Evolutionary conservation across 1,139 yeast genomes (phyloP), one percentile per base, ranked within the genome.

Genomic region (Yamadazyma friedrichii): DNA sequence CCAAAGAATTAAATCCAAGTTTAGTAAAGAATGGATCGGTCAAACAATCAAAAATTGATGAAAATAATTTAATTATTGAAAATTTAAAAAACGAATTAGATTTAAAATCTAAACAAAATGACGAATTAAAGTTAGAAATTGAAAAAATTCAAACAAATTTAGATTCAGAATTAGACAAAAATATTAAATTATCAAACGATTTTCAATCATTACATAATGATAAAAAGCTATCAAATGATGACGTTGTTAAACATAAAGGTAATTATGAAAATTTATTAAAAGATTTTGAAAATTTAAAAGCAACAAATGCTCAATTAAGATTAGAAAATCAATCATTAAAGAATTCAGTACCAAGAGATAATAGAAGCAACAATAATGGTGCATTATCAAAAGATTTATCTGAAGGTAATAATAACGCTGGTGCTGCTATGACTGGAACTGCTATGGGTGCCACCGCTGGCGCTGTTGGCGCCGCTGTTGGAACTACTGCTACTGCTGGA

Each of bases 321-420:
- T 59, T 68, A 40, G 76, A 70, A 45, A 67, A 65, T 44, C 72
- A 67, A 47, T 58, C 72, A 2, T 57, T 70, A 43, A 70, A 69
- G 50, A 58, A 55, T 40, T 46, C 56, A 6, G 57, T 50, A 15
- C 51, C 48, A 30, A 47, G 44, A 9, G 24, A 20, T 20, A 20
- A 20, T 8, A 44, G 54, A 41, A 39, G 43, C 15, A 44, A 40
- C 29, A 51, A 50, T 39, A 41, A 41, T 32, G 36, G 42, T 9
- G 39, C 47, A 35, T 40, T 49, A 35, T 47, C 51, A 6, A 47
- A 39, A 38, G 54, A 46, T 28, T 32, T 44, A 16, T 15, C 30
- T 3, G 22, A 28, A 20, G 36, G 15, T 30, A 33, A 31, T 2
- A 49, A 45, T 15, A 38, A 43, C 6, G 13, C 30, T 16, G 31